Evolutionary conservation across 371 early-diverging fungal species (phyloP).

Genomic region (Apophysomyces ossiformis): DNA sequence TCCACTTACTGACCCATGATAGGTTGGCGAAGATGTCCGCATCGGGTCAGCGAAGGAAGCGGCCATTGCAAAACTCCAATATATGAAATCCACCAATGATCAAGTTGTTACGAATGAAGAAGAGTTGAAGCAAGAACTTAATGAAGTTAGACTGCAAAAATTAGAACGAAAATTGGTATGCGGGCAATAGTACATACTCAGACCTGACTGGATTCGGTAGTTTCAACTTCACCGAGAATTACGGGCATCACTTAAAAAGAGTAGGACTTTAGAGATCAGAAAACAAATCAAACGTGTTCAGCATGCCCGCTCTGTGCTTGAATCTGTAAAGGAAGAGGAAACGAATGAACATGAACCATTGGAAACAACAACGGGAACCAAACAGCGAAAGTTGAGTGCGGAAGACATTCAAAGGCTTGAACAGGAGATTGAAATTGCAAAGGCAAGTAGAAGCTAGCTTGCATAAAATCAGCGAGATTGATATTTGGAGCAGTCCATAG

Average conservation of each 20-base stretch:
- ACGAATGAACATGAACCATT: not conserved
- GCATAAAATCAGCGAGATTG: not conserved
- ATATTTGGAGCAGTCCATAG: conserved; percentile 25
- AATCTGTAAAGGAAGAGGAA: conserved; percentile 17
- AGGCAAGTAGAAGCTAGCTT: conserved; percentile 21
- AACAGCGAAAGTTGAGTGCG: conserved; percentile 20
- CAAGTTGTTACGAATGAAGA: not conserved
- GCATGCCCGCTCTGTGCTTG: conserved; percentile 24
- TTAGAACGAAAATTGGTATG: conserved; percentile 4
- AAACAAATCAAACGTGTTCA: conserved; percentile 41
- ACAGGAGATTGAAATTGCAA: conserved; percentile 37
- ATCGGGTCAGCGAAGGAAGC: conserved; percentile 6
- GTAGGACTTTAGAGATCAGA: conserved; percentile 36
- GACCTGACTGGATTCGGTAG: conserved; percentile 18
- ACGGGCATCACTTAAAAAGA: conserved; percentile 37
- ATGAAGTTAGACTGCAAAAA: not conserved
- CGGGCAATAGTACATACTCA: not conserved
- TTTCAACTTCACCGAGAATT: conserved; percentile 45
- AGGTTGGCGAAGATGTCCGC: not conserved
- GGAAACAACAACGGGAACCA: conserved; percentile 3
- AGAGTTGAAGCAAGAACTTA: not conserved
- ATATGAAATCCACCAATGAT: not conserved
- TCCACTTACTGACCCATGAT: not conserved
- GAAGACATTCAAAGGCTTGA: conserved; percentile 35
- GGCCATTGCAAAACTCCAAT: not conserved